phyloP scores from a whole-genome alignment of 1,284 basidiomycete species.

The Puccinia horiana region DNA sequence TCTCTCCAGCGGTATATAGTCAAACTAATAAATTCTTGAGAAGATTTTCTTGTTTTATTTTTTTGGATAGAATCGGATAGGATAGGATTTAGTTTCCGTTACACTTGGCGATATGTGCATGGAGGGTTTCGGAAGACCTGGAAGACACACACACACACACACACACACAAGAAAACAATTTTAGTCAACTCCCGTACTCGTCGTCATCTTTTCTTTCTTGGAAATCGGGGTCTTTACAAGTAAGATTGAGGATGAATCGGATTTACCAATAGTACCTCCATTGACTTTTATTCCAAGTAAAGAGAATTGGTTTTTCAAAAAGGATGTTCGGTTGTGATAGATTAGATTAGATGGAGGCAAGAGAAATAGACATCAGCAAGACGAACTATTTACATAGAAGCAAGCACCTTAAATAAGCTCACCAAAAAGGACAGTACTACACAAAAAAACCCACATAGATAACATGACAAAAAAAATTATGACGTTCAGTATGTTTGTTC shows the following conservation, averaged over 20 bases:
- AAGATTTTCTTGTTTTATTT: neutral
- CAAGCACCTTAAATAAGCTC: neutral
- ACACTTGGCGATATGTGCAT: conserved; percentile 18
- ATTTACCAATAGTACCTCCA: conserved; percentile 16
- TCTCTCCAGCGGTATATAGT: no score
- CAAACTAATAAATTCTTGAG: neutral
- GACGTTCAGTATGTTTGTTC: neutral
- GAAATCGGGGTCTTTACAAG: no score
- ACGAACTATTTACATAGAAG: no score
- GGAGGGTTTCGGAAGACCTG: conserved; percentile 20
- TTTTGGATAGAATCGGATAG: no score
- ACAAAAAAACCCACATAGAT: neutral
- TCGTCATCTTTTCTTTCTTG: no score
- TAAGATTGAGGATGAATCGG: neutral
- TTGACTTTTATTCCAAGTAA: neutral
- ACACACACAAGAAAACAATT: no score
- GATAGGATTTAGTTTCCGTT: neutral
- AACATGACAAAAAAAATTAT: neutral
- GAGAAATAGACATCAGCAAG: neutral
- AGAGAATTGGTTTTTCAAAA: neutral
- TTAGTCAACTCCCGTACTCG: neutral
- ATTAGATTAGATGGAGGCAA: neutral
- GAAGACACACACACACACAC: no score
- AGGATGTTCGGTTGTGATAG: neutral
- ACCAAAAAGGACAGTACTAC: conserved; percentile 16